These are phyloP conservation scores for Trichoderma sp. DNA, from an alignment of 2,329 filamentous ascomycete genomes.

Conservation along the genomic window DNA sequence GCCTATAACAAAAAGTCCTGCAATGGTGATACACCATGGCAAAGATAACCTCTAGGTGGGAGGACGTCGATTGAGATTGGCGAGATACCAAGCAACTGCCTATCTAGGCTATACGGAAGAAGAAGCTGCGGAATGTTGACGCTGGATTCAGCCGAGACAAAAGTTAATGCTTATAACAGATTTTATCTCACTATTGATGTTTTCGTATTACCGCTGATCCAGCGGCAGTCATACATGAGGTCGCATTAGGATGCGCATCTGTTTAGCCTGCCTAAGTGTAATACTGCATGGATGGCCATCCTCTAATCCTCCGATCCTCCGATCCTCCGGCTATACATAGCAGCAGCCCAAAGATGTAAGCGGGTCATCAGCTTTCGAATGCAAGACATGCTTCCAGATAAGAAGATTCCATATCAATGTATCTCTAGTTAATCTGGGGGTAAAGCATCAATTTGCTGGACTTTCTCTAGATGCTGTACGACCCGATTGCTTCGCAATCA, in stretches of 20 bases:
- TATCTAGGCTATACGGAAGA: neutral
- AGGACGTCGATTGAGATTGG: neutral
- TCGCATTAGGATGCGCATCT: neutral
- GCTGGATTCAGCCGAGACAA: neutral
- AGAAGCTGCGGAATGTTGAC: neutral
- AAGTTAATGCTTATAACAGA: neutral
- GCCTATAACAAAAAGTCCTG: neutral
- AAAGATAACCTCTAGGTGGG: neutral
- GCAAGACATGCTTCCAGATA: neutral
- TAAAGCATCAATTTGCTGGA: neutral
- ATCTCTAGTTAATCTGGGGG: fast-evolving
- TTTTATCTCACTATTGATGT: neutral
- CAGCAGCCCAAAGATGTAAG: neutral
- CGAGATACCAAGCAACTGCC: neutral
- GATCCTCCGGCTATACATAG: neutral
- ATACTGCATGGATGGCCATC: neutral
- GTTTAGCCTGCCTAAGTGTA: neutral
- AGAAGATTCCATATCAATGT: neutral
- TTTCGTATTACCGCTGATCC: neutral
- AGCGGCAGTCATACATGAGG: neutral
- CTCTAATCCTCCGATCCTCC: neutral
- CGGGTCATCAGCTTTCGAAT: neutral
- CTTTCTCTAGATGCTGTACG: neutral
- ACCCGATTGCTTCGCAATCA: neutral
- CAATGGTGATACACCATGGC: neutral